phyloP scores from a whole-genome alignment of 2,329 filamentous ascomycete genomes.

The Verticillium nonalfalfae region DNA sequence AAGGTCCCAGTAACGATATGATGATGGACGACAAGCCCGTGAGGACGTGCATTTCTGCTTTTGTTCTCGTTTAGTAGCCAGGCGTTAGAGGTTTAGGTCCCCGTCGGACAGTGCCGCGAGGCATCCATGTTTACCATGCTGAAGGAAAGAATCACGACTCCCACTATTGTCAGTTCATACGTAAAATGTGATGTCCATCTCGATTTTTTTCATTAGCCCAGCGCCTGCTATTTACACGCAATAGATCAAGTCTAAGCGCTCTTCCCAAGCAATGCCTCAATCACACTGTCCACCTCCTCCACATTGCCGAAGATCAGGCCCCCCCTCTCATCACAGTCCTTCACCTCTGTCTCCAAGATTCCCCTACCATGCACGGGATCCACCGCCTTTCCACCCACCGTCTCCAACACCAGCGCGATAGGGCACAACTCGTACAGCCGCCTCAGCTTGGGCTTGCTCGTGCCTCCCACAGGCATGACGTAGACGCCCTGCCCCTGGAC shows the following conservation, averaged over 20 bases:
- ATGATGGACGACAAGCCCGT: background rate
- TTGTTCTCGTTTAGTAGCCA: background rate
- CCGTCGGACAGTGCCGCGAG: background rate
- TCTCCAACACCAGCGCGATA: constrained; percentile 54
- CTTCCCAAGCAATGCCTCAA: constrained; percentile 11
- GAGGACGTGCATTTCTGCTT: background rate
- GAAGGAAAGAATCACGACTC: background rate
- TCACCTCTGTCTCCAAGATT: constrained; percentile 31
- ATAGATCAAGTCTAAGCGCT: background rate
- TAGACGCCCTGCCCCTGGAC: constrained; percentile 58
- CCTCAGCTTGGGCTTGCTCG: constrained; percentile 50
- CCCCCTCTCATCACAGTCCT: constrained; percentile 39
- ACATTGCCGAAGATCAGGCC: constrained; percentile 44
- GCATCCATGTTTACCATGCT: background rate
- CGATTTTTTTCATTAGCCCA: background rate
- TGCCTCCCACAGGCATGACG: constrained; percentile 46
- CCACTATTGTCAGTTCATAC: background rate
- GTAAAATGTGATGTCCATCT: background rate
- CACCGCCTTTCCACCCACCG: constrained; percentile 49
- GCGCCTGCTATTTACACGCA: background rate
- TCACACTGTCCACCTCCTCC: constrained; percentile 37
- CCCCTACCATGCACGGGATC: constrained; percentile 36
- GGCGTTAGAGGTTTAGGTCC: background rate
- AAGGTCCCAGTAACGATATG: background rate
- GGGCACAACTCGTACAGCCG: constrained; percentile 54